Evolutionary conservation across 768 basidiomycete genomes (phyloP).

Genomic region (Leccinellum albellum): DNA sequence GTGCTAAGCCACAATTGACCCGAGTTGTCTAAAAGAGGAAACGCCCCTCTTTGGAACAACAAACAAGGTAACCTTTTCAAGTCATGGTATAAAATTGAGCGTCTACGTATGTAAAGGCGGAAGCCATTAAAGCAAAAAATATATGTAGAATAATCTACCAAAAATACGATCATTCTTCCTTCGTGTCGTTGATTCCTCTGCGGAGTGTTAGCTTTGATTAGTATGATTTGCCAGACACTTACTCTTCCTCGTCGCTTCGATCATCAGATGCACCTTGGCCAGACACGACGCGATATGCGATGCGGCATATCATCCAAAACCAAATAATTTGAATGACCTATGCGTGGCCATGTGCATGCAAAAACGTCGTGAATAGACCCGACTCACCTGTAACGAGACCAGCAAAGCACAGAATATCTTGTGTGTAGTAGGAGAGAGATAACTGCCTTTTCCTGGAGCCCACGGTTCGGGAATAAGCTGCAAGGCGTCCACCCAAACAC

Average conservation of each 20-base stretch:
- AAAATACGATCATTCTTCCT: conserved; percentile 24
- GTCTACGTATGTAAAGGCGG: conserved; percentile 26
- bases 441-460: conserved; percentile 56
- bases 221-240: conserved; percentile 16
- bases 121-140: conserved; percentile 21
- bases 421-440: conserved; percentile 45
- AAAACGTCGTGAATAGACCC: background rate
- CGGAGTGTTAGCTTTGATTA: conserved; percentile 9
- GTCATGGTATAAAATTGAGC: conserved; percentile 28
- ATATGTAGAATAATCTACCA: conserved; percentile 25
- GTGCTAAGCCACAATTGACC: conserved; percentile 10
- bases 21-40: conserved; percentile 27
- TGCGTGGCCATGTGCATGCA: conserved; percentile 3
- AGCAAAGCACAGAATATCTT: conserved; percentile 53
- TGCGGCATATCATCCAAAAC: conserved; percentile 81
- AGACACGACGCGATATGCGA: conserved; percentile 76
- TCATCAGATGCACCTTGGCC: conserved; percentile 78
- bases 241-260: conserved; percentile 82
- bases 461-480: conserved; percentile 49
- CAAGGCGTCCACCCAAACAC: conserved; percentile 50
- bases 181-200: conserved; percentile 17
- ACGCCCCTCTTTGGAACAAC: conserved; percentile 10
- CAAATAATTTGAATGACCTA: conserved; percentile 77
- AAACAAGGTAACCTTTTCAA: background rate
- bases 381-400: conserved; percentile 55